These are phyloP conservation scores for Apiotrichum gamsii DNA, from an alignment of 1,284 basidiomycete genomes.

Conservation along the genomic window DNA sequence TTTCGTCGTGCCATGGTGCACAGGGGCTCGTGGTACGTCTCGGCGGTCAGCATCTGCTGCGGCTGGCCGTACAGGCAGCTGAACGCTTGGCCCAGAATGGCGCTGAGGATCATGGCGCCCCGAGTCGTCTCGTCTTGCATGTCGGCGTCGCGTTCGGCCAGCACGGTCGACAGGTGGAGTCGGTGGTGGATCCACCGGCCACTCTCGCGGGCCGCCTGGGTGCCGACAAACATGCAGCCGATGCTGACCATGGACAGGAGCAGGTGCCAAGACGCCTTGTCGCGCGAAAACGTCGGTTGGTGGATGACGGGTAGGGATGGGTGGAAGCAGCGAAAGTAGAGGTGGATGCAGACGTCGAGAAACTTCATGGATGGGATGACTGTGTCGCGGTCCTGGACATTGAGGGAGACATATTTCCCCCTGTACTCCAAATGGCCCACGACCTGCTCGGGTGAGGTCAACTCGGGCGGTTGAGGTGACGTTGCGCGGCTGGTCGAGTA, in stretches of 20 bases:
- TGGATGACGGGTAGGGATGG: slow-evolving; percentile 36
- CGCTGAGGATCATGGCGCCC: slow-evolving; percentile 2
- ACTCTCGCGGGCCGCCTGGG: slow-evolving; percentile 8
- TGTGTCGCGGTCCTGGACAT: background rate
- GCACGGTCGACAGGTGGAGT: slow-evolving; percentile 5
- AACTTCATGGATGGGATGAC: slow-evolving; percentile 17
- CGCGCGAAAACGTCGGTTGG: slow-evolving; percentile 24
- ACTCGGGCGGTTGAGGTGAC: slow-evolving; percentile 1
- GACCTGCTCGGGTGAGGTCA: slow-evolving; percentile 8
- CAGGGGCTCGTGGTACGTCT: background rate
- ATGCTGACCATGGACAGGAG: slow-evolving; percentile 23
- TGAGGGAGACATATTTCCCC: background rate
- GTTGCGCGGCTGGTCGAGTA: slow-evolving; percentile 3
- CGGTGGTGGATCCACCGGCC: slow-evolving; percentile 12
- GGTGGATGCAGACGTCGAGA: slow-evolving; percentile 16
- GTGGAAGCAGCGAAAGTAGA: slow-evolving; percentile 42
- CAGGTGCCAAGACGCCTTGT: slow-evolving; percentile 29
- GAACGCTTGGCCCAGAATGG: slow-evolving; percentile 10
- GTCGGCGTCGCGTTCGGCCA: slow-evolving; percentile 1
- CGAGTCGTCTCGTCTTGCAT: slow-evolving; percentile 1
- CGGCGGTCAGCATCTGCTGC: slow-evolving; percentile 12
- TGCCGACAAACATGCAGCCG: slow-evolving; percentile 16
- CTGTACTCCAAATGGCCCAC: slow-evolving; percentile 2
- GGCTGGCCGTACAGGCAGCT: slow-evolving; percentile 10
- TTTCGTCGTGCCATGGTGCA: slow-evolving; percentile 1